A percentile compares a stretch with the other conserved stretches of the same genome.
These are phyloP conservation scores for Narthecium ossifragum DNA, from an alignment of 106 monocot species.

Conservation along the genomic window DNA sequence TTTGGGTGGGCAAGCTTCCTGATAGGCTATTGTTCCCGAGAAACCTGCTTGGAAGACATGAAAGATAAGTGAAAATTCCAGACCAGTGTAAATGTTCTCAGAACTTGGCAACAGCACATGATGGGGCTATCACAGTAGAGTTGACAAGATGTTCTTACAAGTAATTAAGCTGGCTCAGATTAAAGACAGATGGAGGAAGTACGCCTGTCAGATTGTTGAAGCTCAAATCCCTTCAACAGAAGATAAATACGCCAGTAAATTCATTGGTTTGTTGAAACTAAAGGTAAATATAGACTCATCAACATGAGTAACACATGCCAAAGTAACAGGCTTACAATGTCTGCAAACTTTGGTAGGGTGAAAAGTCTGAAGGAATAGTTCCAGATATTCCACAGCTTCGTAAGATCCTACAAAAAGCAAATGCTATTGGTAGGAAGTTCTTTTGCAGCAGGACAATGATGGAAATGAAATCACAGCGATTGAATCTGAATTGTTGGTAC, in stretches of 20 bases:
- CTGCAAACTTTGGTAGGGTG: conserved; percentile 28
- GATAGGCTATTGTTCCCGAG: conserved; percentile 81
- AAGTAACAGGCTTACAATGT: conserved; percentile 62
- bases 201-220: conserved; percentile 82
- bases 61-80: conserved; percentile 6
- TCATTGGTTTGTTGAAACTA: background rate
- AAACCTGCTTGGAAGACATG: conserved; percentile 43
- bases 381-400: conserved; percentile 67
- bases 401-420: conserved; percentile 41
- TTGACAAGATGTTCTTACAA: conserved; percentile 47
- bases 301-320: too few species aligned
- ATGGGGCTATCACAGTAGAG: background rate
- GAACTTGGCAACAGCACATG: background rate
- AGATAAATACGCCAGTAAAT: background rate
- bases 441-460: too few species aligned
- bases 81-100: too few species aligned
- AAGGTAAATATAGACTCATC: background rate
- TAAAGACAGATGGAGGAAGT: conserved; percentile 70
- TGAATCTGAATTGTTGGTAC: too few species aligned
- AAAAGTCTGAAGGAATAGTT: conserved; percentile 43
- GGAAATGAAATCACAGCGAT: too few species aligned
- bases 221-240: conserved; percentile 87
- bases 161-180: conserved; percentile 29
- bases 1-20: conserved; percentile 53
- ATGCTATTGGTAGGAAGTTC: too few species aligned